Percentiles rank a stretch among this genome's conserved stretches.
Conservation (phyloP, 805 yeast genomes). For the Candida germanica region DNA sequence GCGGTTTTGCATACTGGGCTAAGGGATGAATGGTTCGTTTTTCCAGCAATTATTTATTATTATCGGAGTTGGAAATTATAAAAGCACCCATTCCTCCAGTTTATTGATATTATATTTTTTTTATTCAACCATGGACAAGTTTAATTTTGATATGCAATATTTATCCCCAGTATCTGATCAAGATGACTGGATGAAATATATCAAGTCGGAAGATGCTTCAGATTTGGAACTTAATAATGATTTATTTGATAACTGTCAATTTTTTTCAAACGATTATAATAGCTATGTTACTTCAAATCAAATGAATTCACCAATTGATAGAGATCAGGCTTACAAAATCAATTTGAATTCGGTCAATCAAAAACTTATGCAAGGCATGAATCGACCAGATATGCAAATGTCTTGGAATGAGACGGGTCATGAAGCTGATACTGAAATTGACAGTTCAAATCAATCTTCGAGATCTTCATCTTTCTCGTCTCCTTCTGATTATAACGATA, state of each 20-base stretch:
- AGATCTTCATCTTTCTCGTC: slow-evolving; percentile 3
- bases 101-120: no score
- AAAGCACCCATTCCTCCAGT: background rate
- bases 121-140: background rate
- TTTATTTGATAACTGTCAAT: slow-evolving; percentile 2
- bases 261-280: slow-evolving; percentile 1
- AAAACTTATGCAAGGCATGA: slow-evolving; percentile 3
- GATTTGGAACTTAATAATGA: background rate
- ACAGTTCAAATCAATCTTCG: background rate
- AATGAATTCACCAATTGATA: slow-evolving; percentile 4
- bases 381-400: background rate
- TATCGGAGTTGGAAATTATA: no score
- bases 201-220: slow-evolving; percentile 4
- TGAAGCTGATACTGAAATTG: background rate
- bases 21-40: no score
- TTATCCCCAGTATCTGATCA: slow-evolving; percentile 11
- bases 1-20: no score
- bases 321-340: slow-evolving; percentile 1
- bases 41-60: no score
- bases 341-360: slow-evolving; percentile 13
- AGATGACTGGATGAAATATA: slow-evolving; percentile 14
- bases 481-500: background rate
- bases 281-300: slow-evolving; percentile 4
- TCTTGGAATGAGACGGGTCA: background rate
- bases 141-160: slow-evolving; percentile 6